phyloP scores from a whole-genome alignment of 192 early-diverging fungal species.

The Linnemannia elongata region DNA sequence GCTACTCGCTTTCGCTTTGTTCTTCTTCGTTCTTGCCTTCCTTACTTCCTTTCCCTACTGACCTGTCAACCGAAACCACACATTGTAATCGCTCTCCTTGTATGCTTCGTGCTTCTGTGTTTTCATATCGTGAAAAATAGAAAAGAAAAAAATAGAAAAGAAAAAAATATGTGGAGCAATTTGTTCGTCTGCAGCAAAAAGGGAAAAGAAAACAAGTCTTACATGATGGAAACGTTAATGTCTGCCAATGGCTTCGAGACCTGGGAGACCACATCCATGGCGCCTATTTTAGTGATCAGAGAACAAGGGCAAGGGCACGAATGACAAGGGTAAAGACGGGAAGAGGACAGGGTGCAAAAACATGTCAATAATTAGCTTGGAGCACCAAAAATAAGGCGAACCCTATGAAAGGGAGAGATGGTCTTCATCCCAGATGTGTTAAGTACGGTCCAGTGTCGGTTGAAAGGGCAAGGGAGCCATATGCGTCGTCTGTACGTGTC shows the following conservation, averaged over 20 bases:
- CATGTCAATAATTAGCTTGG: slow-evolving; percentile 1
- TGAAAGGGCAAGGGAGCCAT: not conserved
- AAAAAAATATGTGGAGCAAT: not conserved
- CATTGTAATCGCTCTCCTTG: not conserved
- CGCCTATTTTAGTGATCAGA: slow-evolving; percentile 21
- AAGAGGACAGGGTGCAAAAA: not conserved
- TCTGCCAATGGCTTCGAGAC: slow-evolving; percentile 50
- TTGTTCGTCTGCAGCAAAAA: not conserved
- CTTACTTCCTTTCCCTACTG: not conserved
- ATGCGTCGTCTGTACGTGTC: not conserved
- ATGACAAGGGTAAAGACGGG: not conserved
- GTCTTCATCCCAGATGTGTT: not conserved
- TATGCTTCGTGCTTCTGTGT: not conserved
- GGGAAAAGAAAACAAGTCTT: slow-evolving; percentile 18
- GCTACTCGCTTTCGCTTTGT: not conserved
- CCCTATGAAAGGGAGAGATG: not conserved
- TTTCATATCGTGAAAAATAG: not conserved
- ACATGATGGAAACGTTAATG: slow-evolving; percentile 55
- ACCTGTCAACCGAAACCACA: slow-evolving; percentile 7
- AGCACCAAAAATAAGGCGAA: not conserved
- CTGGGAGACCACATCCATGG: slow-evolving; percentile 43
- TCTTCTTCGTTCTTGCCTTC: not conserved
- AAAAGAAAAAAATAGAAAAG: not conserved
- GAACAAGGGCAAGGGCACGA: not conserved
- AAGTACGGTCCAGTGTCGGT: not conserved